A percentile compares a stretch with the other conserved stretches of the same genome.
phyloP scores from a whole-genome alignment of 345 rosid genomes.

The Hibiscus trionum region DNA sequence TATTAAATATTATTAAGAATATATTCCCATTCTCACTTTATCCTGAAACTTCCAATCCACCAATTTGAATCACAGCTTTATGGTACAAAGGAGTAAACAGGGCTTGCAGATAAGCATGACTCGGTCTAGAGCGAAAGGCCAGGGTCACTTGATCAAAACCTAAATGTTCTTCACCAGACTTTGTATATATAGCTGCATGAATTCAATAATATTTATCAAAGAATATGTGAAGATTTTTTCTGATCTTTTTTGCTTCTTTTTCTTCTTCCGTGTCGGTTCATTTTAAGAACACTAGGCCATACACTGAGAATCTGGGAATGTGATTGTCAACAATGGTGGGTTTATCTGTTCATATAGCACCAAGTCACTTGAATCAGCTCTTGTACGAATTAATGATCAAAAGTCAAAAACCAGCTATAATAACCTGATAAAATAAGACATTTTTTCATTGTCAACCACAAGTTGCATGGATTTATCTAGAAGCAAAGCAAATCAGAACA shows the following conservation, averaged over 20 bases:
- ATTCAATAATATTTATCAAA: not conserved
- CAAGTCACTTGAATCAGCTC: not conserved
- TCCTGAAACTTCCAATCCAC: not conserved
- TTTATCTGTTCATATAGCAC: not conserved
- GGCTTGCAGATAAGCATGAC: not conserved
- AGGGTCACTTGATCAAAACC: not conserved
- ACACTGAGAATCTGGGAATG: not conserved
- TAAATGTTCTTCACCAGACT: too few relatives aligned
- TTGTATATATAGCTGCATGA: not conserved
- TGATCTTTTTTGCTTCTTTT: not conserved
- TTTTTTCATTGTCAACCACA: not conserved
- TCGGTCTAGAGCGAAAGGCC: constrained; percentile 15
- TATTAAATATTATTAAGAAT: not conserved
- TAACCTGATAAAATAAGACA: not conserved
- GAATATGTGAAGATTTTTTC: not conserved
- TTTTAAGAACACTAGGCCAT: not conserved
- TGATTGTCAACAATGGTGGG: constrained; percentile 1
- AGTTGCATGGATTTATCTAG: not conserved
- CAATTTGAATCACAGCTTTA: not conserved
- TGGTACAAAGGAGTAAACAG: too few relatives aligned
- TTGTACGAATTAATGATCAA: not conserved
- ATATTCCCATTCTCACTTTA: constrained; percentile 9
- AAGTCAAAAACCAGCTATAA: not conserved
- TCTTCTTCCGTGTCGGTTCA: too few relatives aligned
- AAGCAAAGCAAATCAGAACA: not conserved